phyloP scores from a whole-genome alignment of 306 rosid species.

The Castanopsis chinensis region DNA sequence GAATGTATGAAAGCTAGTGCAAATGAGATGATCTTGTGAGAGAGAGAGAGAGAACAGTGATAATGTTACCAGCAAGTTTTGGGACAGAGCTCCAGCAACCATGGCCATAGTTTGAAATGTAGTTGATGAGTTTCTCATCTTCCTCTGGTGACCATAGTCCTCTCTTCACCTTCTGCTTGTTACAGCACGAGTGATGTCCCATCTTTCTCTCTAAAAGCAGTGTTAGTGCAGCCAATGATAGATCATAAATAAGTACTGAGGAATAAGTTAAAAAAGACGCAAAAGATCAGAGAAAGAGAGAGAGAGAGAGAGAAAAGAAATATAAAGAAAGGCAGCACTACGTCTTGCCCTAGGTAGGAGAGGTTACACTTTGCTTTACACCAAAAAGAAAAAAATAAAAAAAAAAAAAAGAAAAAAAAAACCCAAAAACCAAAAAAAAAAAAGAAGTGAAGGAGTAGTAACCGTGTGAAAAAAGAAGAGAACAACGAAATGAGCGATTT shows the following conservation, averaged over 20 bases:
- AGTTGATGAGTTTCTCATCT: slow-evolving; percentile 92
- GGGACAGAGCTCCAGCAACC: slow-evolving; percentile 99
- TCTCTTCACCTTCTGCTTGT: slow-evolving; percentile 96
- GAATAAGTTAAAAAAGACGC: slow-evolving; percentile 1
- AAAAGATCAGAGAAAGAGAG: neutral
- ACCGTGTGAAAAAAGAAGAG: neutral
- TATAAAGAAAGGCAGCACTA: neutral
- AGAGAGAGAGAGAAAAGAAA: neutral
- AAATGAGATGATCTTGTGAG: neutral
- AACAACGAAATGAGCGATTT: slow-evolving; percentile 25
- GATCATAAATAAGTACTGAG: slow-evolving; percentile 20
- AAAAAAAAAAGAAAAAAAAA: slow-evolving; percentile 2
- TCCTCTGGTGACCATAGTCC: slow-evolving; percentile 99
- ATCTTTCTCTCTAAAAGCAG: slow-evolving; percentile 19
- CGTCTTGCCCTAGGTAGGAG: slow-evolving; percentile 34
- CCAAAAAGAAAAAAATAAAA: slow-evolving; percentile 17
- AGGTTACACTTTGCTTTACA: neutral
- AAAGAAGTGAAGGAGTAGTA: too few species aligned
- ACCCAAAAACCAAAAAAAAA: neutral
- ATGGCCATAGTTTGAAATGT: slow-evolving; percentile 84
- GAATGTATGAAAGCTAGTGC: neutral
- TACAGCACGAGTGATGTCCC: slow-evolving; percentile 98
- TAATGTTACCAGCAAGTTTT: slow-evolving; percentile 64
- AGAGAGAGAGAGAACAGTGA: neutral
- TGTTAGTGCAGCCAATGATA: slow-evolving; percentile 4